Evolutionary conservation across 2,329 filamentous ascomycete species (phyloP).

Genomic region (Thelonectria blattea): DNA sequence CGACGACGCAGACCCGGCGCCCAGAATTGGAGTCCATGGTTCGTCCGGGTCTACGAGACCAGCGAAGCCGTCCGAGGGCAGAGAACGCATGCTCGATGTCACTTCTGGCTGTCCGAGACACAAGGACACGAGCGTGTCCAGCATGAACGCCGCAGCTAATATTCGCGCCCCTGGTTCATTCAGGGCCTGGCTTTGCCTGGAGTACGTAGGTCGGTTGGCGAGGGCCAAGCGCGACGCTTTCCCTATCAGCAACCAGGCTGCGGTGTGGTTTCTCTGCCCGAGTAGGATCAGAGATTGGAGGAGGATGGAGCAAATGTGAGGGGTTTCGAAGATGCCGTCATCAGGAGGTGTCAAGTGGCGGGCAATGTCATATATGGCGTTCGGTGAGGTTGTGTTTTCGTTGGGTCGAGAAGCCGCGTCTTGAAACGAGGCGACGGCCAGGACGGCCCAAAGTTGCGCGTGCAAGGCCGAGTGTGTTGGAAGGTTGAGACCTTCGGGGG

Average conservation of each 20-base stretch:
- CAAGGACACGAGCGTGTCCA: conserved; percentile 65
- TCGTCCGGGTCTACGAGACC: conserved; percentile 25
- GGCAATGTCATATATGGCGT: conserved; percentile 57
- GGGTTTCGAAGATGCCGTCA: conserved; percentile 54
- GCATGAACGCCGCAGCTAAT: conserved; percentile 63
- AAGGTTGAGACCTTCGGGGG: conserved; percentile 41
- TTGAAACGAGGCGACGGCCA: conserved; percentile 64
- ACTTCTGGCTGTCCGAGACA: conserved; percentile 49
- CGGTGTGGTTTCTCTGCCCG: conserved; percentile 59
- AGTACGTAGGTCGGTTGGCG: conserved; percentile 33
- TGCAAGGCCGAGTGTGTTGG: conserved; percentile 47
- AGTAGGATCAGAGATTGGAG: conserved; percentile 68
- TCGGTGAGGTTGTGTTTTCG: conserved; percentile 19
- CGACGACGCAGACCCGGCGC: conserved; percentile 26
- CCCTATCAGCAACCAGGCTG: conserved; percentile 70
- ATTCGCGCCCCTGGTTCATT: conserved; percentile 31
- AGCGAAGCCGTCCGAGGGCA: conserved; percentile 25
- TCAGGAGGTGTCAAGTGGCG: conserved; percentile 55
- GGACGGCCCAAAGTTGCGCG: conserved; percentile 65
- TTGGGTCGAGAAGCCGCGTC: conserved; percentile 41
- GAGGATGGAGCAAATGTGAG: conserved; percentile 48
- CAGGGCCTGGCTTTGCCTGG: conserved; percentile 17
- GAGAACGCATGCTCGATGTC: conserved; percentile 28
- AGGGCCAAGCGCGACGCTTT: conserved; percentile 60
- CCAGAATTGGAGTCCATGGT: conserved; percentile 31